Percentiles rank a stretch among this genome's conserved stretches.
Conservation (phyloP, 2,329 filamentous ascomycete genomes). For the Metarhizium sp. region DNA sequence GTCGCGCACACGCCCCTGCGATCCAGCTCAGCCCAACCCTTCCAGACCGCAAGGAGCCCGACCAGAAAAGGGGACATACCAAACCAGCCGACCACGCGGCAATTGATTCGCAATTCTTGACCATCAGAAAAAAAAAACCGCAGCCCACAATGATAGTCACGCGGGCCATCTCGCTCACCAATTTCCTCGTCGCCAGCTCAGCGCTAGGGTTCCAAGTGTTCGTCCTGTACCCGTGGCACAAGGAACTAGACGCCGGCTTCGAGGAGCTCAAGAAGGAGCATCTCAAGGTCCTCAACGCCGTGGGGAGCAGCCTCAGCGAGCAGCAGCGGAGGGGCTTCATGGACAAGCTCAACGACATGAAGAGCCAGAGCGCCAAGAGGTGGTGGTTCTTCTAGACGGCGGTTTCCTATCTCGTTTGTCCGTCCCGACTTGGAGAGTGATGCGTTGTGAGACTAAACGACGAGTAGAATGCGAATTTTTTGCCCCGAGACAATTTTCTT, state of each 20-base stretch:
- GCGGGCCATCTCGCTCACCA: slow-evolving; percentile 21
- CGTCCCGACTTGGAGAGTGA: neutral
- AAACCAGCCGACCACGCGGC: neutral
- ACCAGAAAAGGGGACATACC: neutral
- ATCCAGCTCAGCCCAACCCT: neutral
- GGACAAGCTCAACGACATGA: neutral
- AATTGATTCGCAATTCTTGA: too few relatives aligned
- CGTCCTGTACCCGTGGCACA: slow-evolving; percentile 63
- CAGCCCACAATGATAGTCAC: neutral
- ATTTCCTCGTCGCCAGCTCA: slow-evolving; percentile 58
- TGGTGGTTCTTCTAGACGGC: neutral
- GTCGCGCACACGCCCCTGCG: neutral
- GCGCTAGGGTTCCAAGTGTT: slow-evolving; percentile 59
- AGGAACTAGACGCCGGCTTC: slow-evolving; percentile 54
- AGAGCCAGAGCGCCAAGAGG: neutral
- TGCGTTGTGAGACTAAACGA: neutral
- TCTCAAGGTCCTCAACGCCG: slow-evolving; percentile 26
- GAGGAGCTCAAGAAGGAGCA: slow-evolving; percentile 50
- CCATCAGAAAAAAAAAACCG: too few relatives aligned
- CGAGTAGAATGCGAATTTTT: too few relatives aligned
- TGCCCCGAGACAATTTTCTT: too few relatives aligned
- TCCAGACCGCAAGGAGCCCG: neutral
- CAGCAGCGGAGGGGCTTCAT: neutral
- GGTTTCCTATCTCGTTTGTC: neutral
- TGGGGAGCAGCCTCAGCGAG: neutral